These are phyloP conservation scores for Magnusiomyces tetraspermus DNA, from an alignment of 1,139 yeast species.

Conservation along the genomic window DNA sequence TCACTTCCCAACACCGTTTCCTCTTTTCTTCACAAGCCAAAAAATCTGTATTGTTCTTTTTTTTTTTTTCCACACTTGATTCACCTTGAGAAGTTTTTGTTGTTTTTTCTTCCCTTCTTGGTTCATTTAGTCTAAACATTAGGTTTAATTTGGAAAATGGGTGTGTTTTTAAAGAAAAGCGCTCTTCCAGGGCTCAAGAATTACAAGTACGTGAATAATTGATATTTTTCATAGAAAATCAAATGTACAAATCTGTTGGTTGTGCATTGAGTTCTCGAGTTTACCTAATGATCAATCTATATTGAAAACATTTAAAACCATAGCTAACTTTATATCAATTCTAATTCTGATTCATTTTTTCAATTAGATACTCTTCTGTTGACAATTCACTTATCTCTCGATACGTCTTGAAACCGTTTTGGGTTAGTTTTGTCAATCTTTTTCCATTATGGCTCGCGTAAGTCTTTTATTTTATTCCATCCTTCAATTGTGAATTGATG, in stretches of 20 bases:
- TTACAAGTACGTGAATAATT: slow-evolving; percentile 45
- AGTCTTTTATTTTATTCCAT: slow-evolving; percentile 11
- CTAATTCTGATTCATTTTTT: background rate
- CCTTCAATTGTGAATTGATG: background rate
- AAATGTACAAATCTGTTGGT: too few species aligned
- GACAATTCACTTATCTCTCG: slow-evolving; percentile 75
- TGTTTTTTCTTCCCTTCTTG: background rate
- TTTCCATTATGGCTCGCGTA: slow-evolving; percentile 78
- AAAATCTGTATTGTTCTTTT: too few species aligned
- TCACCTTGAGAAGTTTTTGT: background rate
- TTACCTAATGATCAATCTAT: background rate
- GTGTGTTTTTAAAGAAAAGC: slow-evolving; percentile 55
- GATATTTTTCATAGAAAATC: background rate
- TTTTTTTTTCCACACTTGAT: background rate
- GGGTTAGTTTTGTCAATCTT: slow-evolving; percentile 53
- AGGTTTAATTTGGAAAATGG: slow-evolving; percentile 40
- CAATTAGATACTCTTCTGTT: slow-evolving; percentile 48
- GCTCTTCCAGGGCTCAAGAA: slow-evolving; percentile 54
- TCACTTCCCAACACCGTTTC: too few species aligned
- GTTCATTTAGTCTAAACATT: background rate
- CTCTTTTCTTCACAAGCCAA: too few species aligned
- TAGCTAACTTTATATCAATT: background rate
- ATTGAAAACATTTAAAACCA: background rate
- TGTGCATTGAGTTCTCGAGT: too few species aligned
- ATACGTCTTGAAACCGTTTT: slow-evolving; percentile 66